A percentile compares a stretch with the other conserved stretches of the same genome.
These are phyloP conservation scores for Herpetomonas samuelpessoai DNA, from an alignment of 208 protist species.

Conservation along the genomic window DNA sequence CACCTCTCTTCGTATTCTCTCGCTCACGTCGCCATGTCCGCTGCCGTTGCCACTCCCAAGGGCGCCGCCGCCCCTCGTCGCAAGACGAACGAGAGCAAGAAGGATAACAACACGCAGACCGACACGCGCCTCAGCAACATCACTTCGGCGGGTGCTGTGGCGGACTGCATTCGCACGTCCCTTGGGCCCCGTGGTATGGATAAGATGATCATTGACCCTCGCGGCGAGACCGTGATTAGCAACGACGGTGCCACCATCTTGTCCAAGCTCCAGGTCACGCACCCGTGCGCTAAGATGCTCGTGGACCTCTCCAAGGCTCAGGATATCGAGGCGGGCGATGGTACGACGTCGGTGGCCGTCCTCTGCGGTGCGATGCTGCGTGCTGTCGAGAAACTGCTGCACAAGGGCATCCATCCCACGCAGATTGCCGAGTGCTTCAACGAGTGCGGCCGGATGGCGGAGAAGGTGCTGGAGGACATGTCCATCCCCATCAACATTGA, in stretches of 20 bases:
- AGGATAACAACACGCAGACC: constrained; percentile 88
- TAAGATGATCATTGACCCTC: constrained; percentile 99
- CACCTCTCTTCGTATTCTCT: constrained; percentile 3
- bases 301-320: constrained; percentile 99
- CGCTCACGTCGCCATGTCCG: constrained; percentile 14
- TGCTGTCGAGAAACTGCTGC: constrained; percentile 97
- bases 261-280: constrained; percentile 99
- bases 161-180: constrained; percentile 99
- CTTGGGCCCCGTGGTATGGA: constrained; percentile 99
- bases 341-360: constrained; percentile 99
- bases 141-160: constrained; percentile 97
- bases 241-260: constrained; percentile 99
- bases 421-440: constrained; percentile 98
- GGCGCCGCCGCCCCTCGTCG: constrained; percentile 5
- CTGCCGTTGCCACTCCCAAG: constrained; percentile 14
- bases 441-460: constrained; percentile 95
- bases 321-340: constrained; percentile 99
- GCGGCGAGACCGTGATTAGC: constrained; percentile 99
- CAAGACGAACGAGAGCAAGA: constrained; percentile 77
- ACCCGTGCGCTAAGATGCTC: constrained; percentile 99
- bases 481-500: constrained; percentile 93
- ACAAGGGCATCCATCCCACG: constrained; percentile 98
- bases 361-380: constrained; percentile 98
- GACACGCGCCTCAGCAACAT: constrained; percentile 98
- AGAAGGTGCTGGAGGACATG: constrained; percentile 93